Evolutionary conservation across 1,284 basidiomycete species (phyloP).

Genomic region (Fomes fomentarius): DNA sequence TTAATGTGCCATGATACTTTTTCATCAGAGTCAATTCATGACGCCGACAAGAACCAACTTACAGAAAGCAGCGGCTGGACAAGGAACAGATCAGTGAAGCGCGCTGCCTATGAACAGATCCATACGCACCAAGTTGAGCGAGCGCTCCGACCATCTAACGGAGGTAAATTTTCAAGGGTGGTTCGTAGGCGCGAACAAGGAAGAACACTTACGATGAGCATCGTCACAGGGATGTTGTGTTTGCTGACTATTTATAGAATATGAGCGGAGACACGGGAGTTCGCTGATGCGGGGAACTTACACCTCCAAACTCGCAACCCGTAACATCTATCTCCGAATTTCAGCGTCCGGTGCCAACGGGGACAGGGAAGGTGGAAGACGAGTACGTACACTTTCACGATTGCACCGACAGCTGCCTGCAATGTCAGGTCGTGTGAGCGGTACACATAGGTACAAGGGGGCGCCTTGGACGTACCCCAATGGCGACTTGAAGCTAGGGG

Average conservation of each 20-base stretch:
- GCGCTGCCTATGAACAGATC: neutral
- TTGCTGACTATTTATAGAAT: constrained; percentile 53
- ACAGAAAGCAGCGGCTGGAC: constrained; percentile 19
- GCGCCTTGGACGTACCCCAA: constrained; percentile 50
- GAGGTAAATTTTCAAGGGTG: neutral
- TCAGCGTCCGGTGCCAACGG: constrained; percentile 2
- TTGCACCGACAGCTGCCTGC: constrained; percentile 56
- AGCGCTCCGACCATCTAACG: constrained; percentile 22
- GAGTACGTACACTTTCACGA: constrained; percentile 60
- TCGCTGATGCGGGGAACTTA: constrained; percentile 42
- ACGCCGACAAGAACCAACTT: neutral
- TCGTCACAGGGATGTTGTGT: constrained; percentile 57
- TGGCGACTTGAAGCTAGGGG: constrained; percentile 55
- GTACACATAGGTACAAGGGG: neutral
- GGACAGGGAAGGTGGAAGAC: neutral
- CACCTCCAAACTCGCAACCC: constrained; percentile 72
- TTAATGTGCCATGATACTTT: too few relatives aligned
- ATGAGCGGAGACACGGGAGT: neutral
- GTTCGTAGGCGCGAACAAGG: neutral
- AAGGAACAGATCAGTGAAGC: neutral
- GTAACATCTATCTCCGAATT: constrained; percentile 50
- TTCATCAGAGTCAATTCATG: too few relatives aligned
- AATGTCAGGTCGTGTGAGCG: neutral
- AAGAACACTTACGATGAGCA: constrained; percentile 51
- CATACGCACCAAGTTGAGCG: constrained; percentile 15